A percentile compares a stretch with the other conserved stretches of the same genome.
These are phyloP conservation scores for Dichotomopilus funicola DNA, from an alignment of 2,329 filamentous ascomycete species.

Conservation along the genomic window DNA sequence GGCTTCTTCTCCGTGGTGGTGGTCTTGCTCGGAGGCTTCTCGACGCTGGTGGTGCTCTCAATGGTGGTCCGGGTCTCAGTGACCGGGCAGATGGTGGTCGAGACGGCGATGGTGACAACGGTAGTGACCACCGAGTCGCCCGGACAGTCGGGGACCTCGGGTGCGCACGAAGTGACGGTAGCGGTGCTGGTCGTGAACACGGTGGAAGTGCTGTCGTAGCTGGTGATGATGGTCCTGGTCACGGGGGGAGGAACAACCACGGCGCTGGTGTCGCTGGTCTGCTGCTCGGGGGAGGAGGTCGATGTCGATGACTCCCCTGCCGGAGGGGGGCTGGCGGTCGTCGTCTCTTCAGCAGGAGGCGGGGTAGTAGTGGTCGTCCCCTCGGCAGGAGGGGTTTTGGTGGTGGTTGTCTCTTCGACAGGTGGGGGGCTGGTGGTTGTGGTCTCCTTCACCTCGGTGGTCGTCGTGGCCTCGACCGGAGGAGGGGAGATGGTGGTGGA, in stretches of 20 bases:
- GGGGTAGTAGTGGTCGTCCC: conserved; percentile 12
- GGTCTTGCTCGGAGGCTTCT: background rate
- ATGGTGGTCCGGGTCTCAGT: conserved; percentile 44
- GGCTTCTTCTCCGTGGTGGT: background rate
- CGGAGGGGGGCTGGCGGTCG: background rate
- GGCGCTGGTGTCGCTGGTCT: conserved; percentile 32
- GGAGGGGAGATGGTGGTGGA: conserved; percentile 8
- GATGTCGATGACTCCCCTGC: background rate
- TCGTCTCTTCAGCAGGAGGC: conserved; percentile 13
- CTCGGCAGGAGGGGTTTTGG: conserved; percentile 22
- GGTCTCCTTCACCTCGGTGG: conserved; percentile 7
- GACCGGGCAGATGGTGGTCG: conserved; percentile 56
- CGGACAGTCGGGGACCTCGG: conserved; percentile 37
- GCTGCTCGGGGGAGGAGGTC: background rate
- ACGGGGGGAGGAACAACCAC: conserved; percentile 22
- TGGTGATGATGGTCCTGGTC: conserved; percentile 43
- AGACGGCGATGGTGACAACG: conserved; percentile 47
- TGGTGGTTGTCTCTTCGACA: conserved; percentile 4
- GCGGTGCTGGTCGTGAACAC: conserved; percentile 23
- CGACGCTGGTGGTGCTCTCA: conserved; percentile 16
- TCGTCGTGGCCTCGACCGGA: conserved; percentile 5
- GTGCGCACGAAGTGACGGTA: conserved; percentile 47
- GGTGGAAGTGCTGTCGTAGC: conserved; percentile 24
- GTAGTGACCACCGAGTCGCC: conserved; percentile 34
- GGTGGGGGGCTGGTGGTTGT: background rate